Percentiles rank a stretch among this genome's conserved stretches.
phyloP scores from a whole-genome alignment of 768 basidiomycete species.

The Panus rudis region DNA sequence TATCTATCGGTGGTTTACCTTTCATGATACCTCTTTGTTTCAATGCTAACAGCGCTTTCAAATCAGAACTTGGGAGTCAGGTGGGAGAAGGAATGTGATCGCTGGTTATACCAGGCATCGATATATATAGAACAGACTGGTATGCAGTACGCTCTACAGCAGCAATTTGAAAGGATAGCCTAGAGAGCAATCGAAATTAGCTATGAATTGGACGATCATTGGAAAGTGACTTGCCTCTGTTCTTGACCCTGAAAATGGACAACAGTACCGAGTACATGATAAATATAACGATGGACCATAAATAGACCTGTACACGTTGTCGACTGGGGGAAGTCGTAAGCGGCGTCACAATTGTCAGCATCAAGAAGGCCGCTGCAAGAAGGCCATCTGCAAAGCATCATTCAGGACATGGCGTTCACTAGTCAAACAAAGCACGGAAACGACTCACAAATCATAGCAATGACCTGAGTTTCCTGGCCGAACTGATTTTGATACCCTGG shows the following conservation, averaged over 20 bases:
- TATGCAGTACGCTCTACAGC: no score
- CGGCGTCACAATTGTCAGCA: conserved; percentile 78
- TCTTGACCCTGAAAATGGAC: conserved; percentile 86
- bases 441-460: conserved; percentile 77
- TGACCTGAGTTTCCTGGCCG: conserved; percentile 88
- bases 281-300: conserved; percentile 80
- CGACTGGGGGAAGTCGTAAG: conserved; percentile 61
- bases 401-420: background rate
- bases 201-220: background rate
- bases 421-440: background rate
- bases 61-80: no score
- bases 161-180: conserved; percentile 80
- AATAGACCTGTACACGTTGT: conserved; percentile 82
- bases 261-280: conserved; percentile 83
- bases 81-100: no score
- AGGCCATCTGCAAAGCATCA: conserved; percentile 59
- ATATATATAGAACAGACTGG: no score
- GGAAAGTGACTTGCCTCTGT: conserved; percentile 73
- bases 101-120: no score
- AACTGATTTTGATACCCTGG: conserved; percentile 84
- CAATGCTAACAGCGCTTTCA: no score
- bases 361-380: conserved; percentile 69
- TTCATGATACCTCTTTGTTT: no score
- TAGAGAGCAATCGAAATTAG: conserved; percentile 19
- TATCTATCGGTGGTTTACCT: no score